Conservation (phyloP, 352 stramenopile genomes). For the Globisporangium sylvaticum region DNA sequence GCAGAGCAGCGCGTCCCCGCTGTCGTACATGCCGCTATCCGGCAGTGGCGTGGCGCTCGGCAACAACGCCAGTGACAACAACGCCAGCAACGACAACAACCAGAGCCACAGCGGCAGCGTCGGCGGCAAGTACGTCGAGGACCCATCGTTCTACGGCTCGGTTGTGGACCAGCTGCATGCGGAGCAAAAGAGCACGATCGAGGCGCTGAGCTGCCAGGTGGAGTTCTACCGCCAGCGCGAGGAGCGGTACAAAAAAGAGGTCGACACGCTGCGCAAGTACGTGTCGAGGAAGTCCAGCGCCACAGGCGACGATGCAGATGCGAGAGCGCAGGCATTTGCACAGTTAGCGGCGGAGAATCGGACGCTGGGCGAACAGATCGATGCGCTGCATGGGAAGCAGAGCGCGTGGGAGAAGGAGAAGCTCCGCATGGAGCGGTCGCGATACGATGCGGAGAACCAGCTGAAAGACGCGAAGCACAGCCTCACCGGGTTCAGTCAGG, state of each 20-base stretch:
- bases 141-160: conserved; percentile 43
- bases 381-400: conserved; percentile 37
- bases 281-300: conserved; percentile 20
- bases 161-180: conserved; percentile 74
- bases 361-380: conserved; percentile 53
- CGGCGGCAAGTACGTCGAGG: conserved; percentile 29
- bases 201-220: conserved; percentile 68
- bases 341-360: conserved; percentile 55
- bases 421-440: conserved; percentile 35
- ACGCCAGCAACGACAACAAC: conserved; percentile 14
- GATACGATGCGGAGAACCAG: conserved; percentile 51
- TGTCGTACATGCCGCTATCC: background rate
- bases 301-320: conserved; percentile 4
- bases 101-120: conserved; percentile 10
- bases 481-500: conserved; percentile 57
- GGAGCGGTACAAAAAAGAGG: conserved; percentile 60
- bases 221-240: conserved; percentile 78
- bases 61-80: background rate
- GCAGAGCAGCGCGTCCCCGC: background rate
- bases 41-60: background rate
- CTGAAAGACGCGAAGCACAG: conserved; percentile 52
- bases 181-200: conserved; percentile 81
- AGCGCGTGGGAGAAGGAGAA: conserved; percentile 40
- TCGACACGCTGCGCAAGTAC: conserved; percentile 47
- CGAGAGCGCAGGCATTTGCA: conserved; percentile 25